phyloP scores from a whole-genome alignment of 805 yeast species.

The Cyberlindnera lachancei region DNA sequence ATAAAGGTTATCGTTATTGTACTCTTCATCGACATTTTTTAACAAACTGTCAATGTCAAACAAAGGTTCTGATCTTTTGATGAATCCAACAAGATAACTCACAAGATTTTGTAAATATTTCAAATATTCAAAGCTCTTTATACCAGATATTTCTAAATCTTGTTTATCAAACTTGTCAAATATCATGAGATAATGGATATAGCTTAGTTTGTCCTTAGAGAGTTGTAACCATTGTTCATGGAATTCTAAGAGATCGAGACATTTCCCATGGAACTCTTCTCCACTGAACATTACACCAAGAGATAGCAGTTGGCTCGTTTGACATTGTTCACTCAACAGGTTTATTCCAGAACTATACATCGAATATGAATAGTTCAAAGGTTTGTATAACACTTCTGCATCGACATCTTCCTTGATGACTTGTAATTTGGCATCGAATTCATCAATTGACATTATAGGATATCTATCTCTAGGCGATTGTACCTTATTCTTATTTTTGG shows the following conservation, averaged over 20 bases:
- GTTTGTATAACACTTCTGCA: conserved; percentile 22
- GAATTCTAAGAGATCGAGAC: conserved; percentile 45
- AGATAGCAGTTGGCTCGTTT: conserved; percentile 41
- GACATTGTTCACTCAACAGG: conserved; percentile 43
- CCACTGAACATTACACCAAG: conserved; percentile 45
- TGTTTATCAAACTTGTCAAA: conserved; percentile 34
- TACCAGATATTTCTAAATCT: conserved; percentile 12
- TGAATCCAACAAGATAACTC: conserved; percentile 43
- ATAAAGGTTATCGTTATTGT: conserved; percentile 28
- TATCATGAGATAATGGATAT: conserved; percentile 42
- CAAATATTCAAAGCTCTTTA: conserved; percentile 20
- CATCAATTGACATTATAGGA: conserved; percentile 17
- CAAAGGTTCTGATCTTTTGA: conserved; percentile 43
- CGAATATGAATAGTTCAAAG: conserved; percentile 10
- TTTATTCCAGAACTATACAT: conserved; percentile 15
- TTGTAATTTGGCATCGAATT: conserved; percentile 31
- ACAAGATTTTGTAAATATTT: conserved; percentile 35
- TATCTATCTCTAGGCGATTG: no score
- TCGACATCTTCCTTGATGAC: conserved; percentile 24
- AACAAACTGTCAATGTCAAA: conserved; percentile 28
- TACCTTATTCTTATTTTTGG: no score
- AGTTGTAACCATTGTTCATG: conserved; percentile 51
- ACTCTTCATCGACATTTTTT: conserved; percentile 10
- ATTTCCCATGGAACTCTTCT: conserved; percentile 59
- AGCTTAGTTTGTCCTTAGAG: conserved; percentile 29